Percentiles rank a stretch among this genome's conserved stretches.
Conservation (phyloP, 2,329 filamentous ascomycete species). For the Emergomyces orientalis region DNA sequence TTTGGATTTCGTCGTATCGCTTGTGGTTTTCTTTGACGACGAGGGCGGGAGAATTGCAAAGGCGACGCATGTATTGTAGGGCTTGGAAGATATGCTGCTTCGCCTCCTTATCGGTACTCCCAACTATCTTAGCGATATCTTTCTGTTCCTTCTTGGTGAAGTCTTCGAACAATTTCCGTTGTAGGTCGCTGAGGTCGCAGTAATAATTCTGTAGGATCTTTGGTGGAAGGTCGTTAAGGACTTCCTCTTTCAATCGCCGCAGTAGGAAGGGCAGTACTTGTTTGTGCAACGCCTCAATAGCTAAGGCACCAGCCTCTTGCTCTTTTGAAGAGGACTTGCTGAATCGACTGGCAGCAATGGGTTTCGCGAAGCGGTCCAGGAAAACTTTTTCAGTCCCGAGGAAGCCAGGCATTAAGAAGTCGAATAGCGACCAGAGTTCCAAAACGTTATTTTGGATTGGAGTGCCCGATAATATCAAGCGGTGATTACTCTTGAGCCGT, state of each 20-base stretch:
- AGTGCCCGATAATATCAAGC: constrained; percentile 90
- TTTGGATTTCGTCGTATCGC: constrained; percentile 80
- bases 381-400: constrained; percentile 95
- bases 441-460: constrained; percentile 97
- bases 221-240: constrained; percentile 87
- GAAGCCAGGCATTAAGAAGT: constrained; percentile 98
- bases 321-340: constrained; percentile 97
- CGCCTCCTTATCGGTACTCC: constrained; percentile 76
- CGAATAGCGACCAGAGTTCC: constrained; percentile 94
- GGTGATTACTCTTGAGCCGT: constrained; percentile 78
- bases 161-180: constrained; percentile 91
- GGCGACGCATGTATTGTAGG: constrained; percentile 97
- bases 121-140: constrained; percentile 73
- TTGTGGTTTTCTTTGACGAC: constrained; percentile 92
- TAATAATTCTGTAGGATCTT: constrained; percentile 99
- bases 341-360: constrained; percentile 86
- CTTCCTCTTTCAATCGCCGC: constrained; percentile 92
- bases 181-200: constrained; percentile 90
- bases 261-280: constrained; percentile 95
- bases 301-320: constrained; percentile 90
- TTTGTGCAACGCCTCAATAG: constrained; percentile 97
- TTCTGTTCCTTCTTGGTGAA: constrained; percentile 91
- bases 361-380: constrained; percentile 86
- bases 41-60: constrained; percentile 93
- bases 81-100: constrained; percentile 99